Evolutionary conservation across 1,284 basidiomycete species (phyloP).

Genomic region (Malassezia vespertilionis): DNA sequence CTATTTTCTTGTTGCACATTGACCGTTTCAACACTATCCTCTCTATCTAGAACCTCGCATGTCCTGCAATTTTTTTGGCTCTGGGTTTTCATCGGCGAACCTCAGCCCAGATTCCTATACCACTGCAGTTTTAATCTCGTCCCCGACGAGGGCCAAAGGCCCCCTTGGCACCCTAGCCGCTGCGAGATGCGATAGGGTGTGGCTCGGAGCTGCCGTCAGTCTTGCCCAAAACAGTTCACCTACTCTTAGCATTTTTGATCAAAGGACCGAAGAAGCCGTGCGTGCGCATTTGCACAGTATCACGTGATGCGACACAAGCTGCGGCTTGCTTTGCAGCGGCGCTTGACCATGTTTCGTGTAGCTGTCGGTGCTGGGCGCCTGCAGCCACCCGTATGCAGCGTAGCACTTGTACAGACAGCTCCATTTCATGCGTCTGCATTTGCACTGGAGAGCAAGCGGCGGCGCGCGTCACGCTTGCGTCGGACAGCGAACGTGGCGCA

Average conservation of each 20-base stretch:
- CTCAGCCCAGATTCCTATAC: conserved; percentile 18
- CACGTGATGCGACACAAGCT: conserved; percentile 18
- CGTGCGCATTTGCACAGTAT: background rate
- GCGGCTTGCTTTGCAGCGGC: conserved; percentile 9
- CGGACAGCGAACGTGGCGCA: conserved; percentile 45
- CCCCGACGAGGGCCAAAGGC: conserved; percentile 14
- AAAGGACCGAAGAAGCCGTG: conserved; percentile 18
- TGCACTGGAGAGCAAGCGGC: conserved; percentile 26
- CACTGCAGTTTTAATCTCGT: conserved; percentile 17
- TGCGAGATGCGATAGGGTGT: conserved; percentile 23
- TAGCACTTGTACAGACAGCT: conserved; percentile 9
- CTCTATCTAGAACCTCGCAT: no score
- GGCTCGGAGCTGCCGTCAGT: conserved; percentile 29
- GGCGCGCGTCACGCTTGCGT: conserved; percentile 26
- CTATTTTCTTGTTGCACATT: no score
- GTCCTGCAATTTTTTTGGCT: conserved; percentile 19
- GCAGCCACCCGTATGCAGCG: background rate
- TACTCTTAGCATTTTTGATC: conserved; percentile 43
- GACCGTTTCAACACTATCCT: background rate
- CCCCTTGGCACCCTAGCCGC: conserved; percentile 19
- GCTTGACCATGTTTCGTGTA: conserved; percentile 15
- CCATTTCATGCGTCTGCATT: conserved; percentile 22
- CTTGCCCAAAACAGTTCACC: conserved; percentile 11
- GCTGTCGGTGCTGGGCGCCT: background rate
- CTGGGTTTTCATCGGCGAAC: conserved; percentile 16